Evolutionary conservation across 768 basidiomycete species (phyloP).

Genomic region (Lentinula raphanica): DNA sequence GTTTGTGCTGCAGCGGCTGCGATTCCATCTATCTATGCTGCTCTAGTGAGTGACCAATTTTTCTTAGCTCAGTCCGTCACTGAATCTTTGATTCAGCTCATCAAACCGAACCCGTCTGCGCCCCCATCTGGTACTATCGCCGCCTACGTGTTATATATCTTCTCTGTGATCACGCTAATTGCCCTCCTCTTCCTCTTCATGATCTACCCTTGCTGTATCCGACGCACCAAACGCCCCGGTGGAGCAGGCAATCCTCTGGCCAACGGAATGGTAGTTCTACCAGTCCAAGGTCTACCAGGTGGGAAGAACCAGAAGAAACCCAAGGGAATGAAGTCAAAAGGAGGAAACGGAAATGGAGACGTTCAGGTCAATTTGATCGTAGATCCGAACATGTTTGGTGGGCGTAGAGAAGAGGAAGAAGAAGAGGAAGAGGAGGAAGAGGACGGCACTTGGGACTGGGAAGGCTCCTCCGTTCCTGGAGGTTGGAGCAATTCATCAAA

Average conservation of each 20-base stretch:
- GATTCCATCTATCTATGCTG: slow-evolving; percentile 57
- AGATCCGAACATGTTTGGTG: slow-evolving; percentile 54
- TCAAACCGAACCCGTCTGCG: slow-evolving; percentile 46
- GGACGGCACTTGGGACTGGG: slow-evolving; percentile 17
- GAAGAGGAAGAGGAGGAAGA: slow-evolving; percentile 32
- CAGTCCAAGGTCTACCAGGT: slow-evolving; percentile 48
- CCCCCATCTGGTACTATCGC: slow-evolving; percentile 54
- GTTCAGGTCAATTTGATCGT: slow-evolving; percentile 74
- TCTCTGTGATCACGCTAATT: slow-evolving; percentile 50
- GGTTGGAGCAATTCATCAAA: slow-evolving; percentile 22
- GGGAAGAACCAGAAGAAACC: slow-evolving; percentile 37
- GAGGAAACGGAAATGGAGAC: slow-evolving; percentile 36
- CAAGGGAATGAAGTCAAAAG: slow-evolving; percentile 33
- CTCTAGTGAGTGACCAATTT: slow-evolving; percentile 39
- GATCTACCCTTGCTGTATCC: slow-evolving; percentile 50
- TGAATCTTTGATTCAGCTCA: slow-evolving; percentile 31
- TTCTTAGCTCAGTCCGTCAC: not conserved
- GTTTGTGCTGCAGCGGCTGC: slow-evolving; percentile 47
- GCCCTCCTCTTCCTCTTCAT: slow-evolving; percentile 50
- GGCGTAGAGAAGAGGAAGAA: slow-evolving; percentile 31
- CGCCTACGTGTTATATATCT: slow-evolving; percentile 51
- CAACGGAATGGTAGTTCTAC: slow-evolving; percentile 57
- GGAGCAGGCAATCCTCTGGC: slow-evolving; percentile 20
- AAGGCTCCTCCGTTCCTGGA: slow-evolving; percentile 25
- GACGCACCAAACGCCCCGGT: slow-evolving; percentile 22